Base-by-base conservation (phyloP, 441 rosid genomes). In the Sinapis alba region DNA sequence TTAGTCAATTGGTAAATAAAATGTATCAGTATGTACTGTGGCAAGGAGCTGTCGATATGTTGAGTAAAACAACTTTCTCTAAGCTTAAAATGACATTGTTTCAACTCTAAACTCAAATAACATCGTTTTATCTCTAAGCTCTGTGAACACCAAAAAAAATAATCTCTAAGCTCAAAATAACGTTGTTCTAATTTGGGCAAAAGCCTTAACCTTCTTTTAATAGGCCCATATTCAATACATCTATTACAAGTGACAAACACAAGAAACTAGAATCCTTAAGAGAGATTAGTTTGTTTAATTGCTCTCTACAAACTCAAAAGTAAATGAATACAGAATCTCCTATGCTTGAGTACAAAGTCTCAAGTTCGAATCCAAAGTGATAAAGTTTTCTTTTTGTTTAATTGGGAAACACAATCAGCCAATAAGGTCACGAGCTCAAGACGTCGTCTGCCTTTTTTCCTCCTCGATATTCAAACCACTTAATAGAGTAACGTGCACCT, bases 391-490 rank as follows among this genome's bases (percentile, higher is more conserved):
- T n/a, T n/a, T 45, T 45, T 75, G 68, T 32, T 34, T 50, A 12
- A 62, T 15, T 38, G 47, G 50, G 60, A 20, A 54, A 4, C 59
- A 61, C 62, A 59, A 75, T 61, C 10, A 76, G 2, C 79, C 79
- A 62, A 62, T 68, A 62, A 69, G 65, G 61, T 70, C 54, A 76
- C 72, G 75, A 70, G 56, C 30, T 71, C 32, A 45, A 76, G 65
- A 64, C 41, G 20, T 47, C 38, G 62, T 68, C 20, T 11, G 5
- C 47, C 47, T 30, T 63, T 68, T 51, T 34, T n/a, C 56, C 57
- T 68, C 73, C 57, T 68, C 78, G 61, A 66, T 58, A 32, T 57
- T 23, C 56, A 38, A 16, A 69, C 65, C 57, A 3, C 43, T 23
- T 50, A 50, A 12, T 62, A 45, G 57, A 57, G 62, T 60, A 50